Percentiles rank a stretch among this genome's conserved stretches.
Conservation (phyloP, 2,329 filamentous ascomycete genomes). For the Fusarium napiforme region DNA sequence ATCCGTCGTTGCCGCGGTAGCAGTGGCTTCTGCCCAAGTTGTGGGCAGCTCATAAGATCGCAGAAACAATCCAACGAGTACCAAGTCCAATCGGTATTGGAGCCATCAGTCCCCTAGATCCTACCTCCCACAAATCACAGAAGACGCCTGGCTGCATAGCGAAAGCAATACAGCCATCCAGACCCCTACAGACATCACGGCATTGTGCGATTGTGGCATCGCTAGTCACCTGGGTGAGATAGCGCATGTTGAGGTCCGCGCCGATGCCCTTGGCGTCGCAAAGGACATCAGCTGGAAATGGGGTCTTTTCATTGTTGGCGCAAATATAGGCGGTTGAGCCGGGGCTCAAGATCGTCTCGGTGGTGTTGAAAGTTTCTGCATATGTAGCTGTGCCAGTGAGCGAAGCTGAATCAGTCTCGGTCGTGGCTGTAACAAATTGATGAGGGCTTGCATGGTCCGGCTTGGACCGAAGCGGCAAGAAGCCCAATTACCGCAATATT, state of each 20-base stretch:
- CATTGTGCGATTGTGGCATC: fast-evolving
- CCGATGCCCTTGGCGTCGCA: background rate
- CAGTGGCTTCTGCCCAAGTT: fast-evolving
- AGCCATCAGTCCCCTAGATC: fast-evolving
- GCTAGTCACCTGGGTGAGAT: background rate
- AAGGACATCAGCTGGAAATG: background rate
- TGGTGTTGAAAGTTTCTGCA: fast-evolving
- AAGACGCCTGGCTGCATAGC: background rate
- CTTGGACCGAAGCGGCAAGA: background rate
- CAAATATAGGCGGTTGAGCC: background rate
- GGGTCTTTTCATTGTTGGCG: background rate
- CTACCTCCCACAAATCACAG: background rate
- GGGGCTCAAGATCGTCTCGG: fast-evolving
- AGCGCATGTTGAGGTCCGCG: fast-evolving
- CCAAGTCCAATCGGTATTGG: fast-evolving
- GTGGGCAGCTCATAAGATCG: background rate
- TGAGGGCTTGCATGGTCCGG: background rate
- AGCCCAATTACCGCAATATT: fast-evolving
- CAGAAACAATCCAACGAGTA: background rate
- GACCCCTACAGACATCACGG: fast-evolving
- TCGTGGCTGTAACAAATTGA: fast-evolving
- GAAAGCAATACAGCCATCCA: background rate
- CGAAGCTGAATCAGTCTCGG: too few species aligned
- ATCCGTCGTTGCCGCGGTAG: background rate
- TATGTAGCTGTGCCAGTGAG: too few species aligned